These are phyloP conservation scores for Pythium rishiriense DNA, from an alignment of 352 stramenopile genomes.

Conservation along the genomic window DNA sequence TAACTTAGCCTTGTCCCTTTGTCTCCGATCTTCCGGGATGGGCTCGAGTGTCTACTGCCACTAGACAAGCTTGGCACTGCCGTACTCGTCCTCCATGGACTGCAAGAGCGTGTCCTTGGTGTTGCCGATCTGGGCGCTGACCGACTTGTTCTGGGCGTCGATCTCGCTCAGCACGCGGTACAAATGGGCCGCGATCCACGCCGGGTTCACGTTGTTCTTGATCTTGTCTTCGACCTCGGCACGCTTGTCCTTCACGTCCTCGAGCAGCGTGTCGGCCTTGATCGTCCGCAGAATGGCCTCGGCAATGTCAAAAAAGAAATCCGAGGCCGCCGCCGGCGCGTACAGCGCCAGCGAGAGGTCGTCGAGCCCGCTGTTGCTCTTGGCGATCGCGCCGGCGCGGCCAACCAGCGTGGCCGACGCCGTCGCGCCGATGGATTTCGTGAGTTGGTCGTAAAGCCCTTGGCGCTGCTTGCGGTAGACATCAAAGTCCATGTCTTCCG, in stretches of 20 bases:
- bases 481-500: background rate
- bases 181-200: background rate
- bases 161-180: background rate
- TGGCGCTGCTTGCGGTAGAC: background rate
- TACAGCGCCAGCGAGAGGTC: background rate
- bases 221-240: background rate
- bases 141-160: background rate
- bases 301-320: background rate
- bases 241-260: background rate
- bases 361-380: background rate
- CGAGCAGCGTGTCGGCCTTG: background rate
- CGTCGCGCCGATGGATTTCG: background rate
- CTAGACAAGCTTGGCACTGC: background rate
- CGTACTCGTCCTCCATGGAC: background rate
- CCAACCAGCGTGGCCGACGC: background rate
- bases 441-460: background rate
- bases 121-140: too few species aligned
- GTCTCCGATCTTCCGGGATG: too few species aligned
- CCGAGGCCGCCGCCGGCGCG: too few species aligned
- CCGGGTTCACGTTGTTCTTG: background rate
- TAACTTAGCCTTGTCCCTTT: too few species aligned
- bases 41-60: too few species aligned
- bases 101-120: background rate
- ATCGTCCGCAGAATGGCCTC: background rate
- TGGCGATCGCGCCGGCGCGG: background rate